Percentiles rank a stretch among this genome's conserved stretches.
Evolutionary conservation across 208 protist genomes (phyloP).

Genomic region (Crithidia fasciculata): DNA sequence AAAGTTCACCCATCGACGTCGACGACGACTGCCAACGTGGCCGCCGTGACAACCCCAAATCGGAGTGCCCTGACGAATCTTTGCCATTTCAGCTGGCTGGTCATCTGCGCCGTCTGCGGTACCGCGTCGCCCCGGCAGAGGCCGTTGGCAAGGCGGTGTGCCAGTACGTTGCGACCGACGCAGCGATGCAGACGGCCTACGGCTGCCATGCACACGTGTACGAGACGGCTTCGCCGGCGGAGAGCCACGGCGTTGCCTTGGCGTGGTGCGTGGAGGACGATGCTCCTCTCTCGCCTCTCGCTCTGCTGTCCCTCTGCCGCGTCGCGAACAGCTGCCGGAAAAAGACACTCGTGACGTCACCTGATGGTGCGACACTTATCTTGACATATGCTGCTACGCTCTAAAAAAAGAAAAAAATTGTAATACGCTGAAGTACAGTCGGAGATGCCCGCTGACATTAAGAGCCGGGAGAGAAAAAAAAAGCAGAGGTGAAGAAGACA

Average conservation of each 20-base stretch:
- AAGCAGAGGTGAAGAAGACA: too few relatives aligned
- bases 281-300: slow-evolving; percentile 27
- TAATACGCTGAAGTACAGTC: background rate
- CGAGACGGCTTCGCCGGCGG: slow-evolving; percentile 35
- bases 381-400: slow-evolving; percentile 56
- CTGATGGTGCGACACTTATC: slow-evolving; percentile 24
- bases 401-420: slow-evolving; percentile 19
- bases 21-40: too few relatives aligned
- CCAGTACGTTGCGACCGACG: slow-evolving; percentile 43
- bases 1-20: background rate
- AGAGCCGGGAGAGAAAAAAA: too few relatives aligned
- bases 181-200: slow-evolving; percentile 49
- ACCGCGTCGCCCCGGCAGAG: background rate
- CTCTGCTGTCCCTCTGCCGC: slow-evolving; percentile 67
- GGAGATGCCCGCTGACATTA: background rate
- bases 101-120: slow-evolving; percentile 29
- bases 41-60: too few relatives aligned
- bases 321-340: slow-evolving; percentile 84
- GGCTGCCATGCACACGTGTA: slow-evolving; percentile 82
- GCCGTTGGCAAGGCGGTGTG: slow-evolving; percentile 35
- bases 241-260: slow-evolving; percentile 71
- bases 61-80: background rate
- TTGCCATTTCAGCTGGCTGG: background rate
- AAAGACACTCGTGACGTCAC: slow-evolving; percentile 44
- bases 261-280: slow-evolving; percentile 53